Conservation (phyloP, 164 flowering plant genomes). For the Dillenia suffruticosa region DNA sequence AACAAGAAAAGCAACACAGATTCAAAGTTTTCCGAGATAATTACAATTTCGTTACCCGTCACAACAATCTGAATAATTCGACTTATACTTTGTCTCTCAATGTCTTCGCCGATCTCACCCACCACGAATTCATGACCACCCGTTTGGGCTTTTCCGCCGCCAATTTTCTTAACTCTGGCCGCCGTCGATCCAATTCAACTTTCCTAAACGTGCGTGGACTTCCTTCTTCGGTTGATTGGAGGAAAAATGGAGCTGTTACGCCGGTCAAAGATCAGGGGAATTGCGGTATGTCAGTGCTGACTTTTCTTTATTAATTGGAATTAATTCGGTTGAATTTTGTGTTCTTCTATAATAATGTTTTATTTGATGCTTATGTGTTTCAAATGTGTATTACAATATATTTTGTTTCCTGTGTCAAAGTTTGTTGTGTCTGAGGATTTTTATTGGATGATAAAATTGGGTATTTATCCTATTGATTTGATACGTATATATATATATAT, state of each 20-base stretch:
- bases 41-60: constrained; percentile 45
- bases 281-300: constrained; percentile 53
- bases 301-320: neutral
- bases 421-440: neutral
- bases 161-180: neutral
- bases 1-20: constrained; percentile 48
- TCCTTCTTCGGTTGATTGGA: constrained; percentile 88
- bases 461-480: no score
- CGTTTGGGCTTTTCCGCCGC: constrained; percentile 49
- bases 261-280: constrained; percentile 82
- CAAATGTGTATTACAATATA: neutral
- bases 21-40: constrained; percentile 64
- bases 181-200: neutral
- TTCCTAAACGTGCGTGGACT: constrained; percentile 19
- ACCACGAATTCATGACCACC: constrained; percentile 69
- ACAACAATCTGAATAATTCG: constrained; percentile 44
- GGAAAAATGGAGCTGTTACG: constrained; percentile 82
- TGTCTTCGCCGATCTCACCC: constrained; percentile 82
- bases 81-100: constrained; percentile 66
- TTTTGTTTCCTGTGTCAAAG: neutral
- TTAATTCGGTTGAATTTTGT: neutral
- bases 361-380: neutral
- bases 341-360: neutral
- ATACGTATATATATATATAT: no score
- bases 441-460: no score